phyloP scores from a whole-genome alignment of 305 asterid genomes.

The Plantago lanceolata region DNA sequence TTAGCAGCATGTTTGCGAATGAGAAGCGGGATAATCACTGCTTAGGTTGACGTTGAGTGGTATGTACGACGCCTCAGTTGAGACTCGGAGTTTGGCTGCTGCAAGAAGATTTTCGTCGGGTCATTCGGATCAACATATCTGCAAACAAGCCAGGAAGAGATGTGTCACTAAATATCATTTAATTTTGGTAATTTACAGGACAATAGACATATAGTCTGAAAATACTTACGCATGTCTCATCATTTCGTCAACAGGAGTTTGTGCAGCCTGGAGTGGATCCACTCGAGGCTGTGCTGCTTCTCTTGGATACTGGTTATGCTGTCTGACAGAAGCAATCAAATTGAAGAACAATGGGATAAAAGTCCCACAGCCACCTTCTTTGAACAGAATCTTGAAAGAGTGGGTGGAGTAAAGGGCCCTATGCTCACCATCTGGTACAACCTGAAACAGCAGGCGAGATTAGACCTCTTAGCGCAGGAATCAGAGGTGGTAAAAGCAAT shows the following conservation, averaged over 20 bases:
- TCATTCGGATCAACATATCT: constrained; percentile 95
- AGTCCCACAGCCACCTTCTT: constrained; percentile 99
- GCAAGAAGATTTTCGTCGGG: constrained; percentile 89
- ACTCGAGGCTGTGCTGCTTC: constrained; percentile 41
- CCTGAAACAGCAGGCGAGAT: constrained; percentile 38
- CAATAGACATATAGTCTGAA: not conserved
- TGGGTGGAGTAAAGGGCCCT: constrained; percentile 84
- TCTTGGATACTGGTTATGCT: constrained; percentile 46
- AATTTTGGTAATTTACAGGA: not conserved
- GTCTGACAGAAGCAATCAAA: constrained; percentile 71
- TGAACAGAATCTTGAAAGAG: constrained; percentile 91
- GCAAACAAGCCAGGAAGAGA: constrained; percentile 27
- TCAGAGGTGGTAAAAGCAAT: constrained; percentile 4
- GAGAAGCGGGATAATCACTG: not conserved
- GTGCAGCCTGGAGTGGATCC: constrained; percentile 93
- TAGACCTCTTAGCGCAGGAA: constrained; percentile 12
- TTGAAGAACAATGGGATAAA: constrained; percentile 84
- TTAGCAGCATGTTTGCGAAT: not conserved
- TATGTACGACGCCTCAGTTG: constrained; percentile 85
- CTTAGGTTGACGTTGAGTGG: constrained; percentile 37
- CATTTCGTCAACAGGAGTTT: constrained; percentile 95
- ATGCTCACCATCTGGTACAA: constrained; percentile 77
- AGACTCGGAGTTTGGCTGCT: constrained; percentile 78
- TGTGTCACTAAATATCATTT: not conserved
- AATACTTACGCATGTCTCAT: constrained; percentile 86